Conservation (phyloP, 192 early-diverging fungal species). For the Backusella liffmaniae region DNA sequence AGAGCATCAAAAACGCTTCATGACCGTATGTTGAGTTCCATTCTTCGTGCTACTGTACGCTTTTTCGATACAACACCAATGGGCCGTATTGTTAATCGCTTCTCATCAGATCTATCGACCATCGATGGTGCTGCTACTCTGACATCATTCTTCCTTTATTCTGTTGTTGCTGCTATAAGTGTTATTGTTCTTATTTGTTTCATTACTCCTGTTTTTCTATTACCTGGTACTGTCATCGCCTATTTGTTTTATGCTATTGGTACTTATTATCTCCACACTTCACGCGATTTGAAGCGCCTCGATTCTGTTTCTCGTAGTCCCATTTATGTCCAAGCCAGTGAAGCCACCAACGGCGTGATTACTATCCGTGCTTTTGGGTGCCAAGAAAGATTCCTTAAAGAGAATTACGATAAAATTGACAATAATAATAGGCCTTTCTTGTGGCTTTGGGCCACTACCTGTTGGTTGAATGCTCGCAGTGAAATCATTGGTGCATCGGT, state of each 20-base stretch:
- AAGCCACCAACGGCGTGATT: conserved; percentile 65
- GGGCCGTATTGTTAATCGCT: conserved; percentile 80
- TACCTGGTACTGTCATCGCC: conserved; percentile 36
- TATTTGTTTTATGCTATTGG: conserved; percentile 51
- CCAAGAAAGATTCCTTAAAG: conserved; percentile 60
- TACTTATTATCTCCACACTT: conserved; percentile 57
- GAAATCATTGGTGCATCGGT: conserved; percentile 75
- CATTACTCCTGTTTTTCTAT: conserved; percentile 65
- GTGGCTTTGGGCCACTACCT: conserved; percentile 79
- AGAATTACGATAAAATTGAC: conserved; percentile 43
- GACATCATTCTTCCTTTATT: conserved; percentile 42
- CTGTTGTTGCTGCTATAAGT: conserved; percentile 48
- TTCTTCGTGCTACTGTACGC: conserved; percentile 70
- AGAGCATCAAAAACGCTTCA: conserved; percentile 59
- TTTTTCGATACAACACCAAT: conserved; percentile 91
- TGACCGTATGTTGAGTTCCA: conserved; percentile 46
- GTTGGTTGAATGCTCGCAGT: conserved; percentile 82
- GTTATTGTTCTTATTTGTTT: conserved; percentile 52
- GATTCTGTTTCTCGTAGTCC: conserved; percentile 74
- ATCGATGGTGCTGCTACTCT: conserved; percentile 65
- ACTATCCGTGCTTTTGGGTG: conserved; percentile 83
- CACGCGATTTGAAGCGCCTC: conserved; percentile 85
- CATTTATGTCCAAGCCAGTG: conserved; percentile 77
- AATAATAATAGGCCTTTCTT: conserved; percentile 81
- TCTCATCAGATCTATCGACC: conserved; percentile 81